phyloP scores from a whole-genome alignment of 176 grass and related monocot genomes.

The Oryza brachyantha region DNA sequence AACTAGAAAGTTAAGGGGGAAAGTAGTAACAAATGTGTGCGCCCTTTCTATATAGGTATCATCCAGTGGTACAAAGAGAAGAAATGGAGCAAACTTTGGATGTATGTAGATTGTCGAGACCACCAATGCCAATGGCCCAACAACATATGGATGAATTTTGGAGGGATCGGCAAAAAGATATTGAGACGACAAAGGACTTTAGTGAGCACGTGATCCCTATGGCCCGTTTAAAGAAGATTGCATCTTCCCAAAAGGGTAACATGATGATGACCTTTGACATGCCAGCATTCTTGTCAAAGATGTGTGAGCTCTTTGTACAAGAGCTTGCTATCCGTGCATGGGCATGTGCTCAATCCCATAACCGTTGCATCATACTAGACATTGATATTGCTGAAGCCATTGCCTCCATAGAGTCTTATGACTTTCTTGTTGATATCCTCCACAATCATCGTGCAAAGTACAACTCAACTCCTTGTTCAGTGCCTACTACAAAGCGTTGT shows the following conservation, averaged over 20 bases:
- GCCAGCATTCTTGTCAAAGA: background rate
- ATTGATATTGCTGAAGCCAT: background rate
- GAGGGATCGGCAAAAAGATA: background rate
- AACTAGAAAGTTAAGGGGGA: background rate
- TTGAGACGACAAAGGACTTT: background rate
- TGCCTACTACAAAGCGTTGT: background rate
- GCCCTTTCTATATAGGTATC: background rate
- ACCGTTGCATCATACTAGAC: background rate
- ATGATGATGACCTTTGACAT: background rate
- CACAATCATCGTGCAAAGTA: background rate
- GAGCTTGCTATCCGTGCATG: background rate
- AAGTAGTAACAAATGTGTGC: background rate
- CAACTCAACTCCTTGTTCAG: background rate
- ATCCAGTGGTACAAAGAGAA: background rate
- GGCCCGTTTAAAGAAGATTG: background rate
- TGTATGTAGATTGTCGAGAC: background rate
- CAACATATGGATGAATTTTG: background rate
- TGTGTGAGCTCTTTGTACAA: background rate
- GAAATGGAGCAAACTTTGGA: background rate
- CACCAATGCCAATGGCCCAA: background rate
- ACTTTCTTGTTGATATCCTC: slow-evolving; percentile 4
- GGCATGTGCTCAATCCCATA: background rate
- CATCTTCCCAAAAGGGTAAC: background rate
- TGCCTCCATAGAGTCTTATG: background rate
- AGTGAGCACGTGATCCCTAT: background rate